Base-by-base conservation (phyloP, 768 basidiomycete species). In the Trametes punicea region DNA sequence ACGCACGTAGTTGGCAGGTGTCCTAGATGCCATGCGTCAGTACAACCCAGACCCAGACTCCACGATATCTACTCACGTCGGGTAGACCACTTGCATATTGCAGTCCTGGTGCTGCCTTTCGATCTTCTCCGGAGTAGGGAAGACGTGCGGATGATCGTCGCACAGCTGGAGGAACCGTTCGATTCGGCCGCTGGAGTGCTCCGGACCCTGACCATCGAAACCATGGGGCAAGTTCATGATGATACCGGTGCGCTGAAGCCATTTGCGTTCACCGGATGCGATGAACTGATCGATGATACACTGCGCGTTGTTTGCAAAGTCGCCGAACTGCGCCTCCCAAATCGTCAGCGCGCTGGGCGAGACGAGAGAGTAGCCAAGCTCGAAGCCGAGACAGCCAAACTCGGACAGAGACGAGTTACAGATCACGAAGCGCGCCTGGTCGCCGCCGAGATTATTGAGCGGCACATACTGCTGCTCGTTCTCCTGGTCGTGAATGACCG, bases 321-420 rank as follows among this genome's bases (percentile, higher is more conserved):
- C 96, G 69, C 96, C 96, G 66, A 98, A 95, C 71, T 98, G 96
- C 15, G 96, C 97, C 71, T 98, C 97, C 97, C 96, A 99, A 66
- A 99, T 87, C 15, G 93, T 93, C 61, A 99, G 79, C 25, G 85
- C 78, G 67, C 93, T 85, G 18, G 96, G 97, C 13, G 93, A 96
- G 51, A 98, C 97, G 61, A 98, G 86, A 5, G 97, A 99, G 73
- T 99, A 99, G 8, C 96, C 96, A 26, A 99, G 85, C 72, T 99
- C 96, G 71, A 98, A 99, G 36, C 96, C 96, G 56, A 99, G 89
- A 2, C 86, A 77, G 60, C 96, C 97, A 67, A 76, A 99, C 72
- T 99, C 97, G 39, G 96, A 98, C 18, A 99, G 79, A 5, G 92
- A 93, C 8, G 97, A 98, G 79, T 98, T 99, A 77, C 91, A 95